A percentile compares a stretch with the other conserved stretches of the same genome.
Evolutionary conservation across 805 yeast genomes (phyloP).

Genomic region (Starmerella roubikii): DNA sequence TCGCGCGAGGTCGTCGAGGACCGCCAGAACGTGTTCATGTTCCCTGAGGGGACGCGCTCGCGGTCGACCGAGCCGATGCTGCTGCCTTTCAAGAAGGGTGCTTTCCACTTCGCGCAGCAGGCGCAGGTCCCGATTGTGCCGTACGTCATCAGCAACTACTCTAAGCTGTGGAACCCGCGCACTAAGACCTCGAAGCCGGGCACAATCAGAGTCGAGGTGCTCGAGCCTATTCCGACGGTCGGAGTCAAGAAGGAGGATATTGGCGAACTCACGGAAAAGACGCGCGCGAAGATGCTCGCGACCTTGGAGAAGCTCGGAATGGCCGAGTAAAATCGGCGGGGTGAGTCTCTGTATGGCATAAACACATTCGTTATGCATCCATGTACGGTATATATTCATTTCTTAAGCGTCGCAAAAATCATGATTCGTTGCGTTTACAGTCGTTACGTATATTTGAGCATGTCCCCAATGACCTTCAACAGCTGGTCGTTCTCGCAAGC

Average conservation of each 20-base stretch:
- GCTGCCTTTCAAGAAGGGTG: conserved; percentile 91
- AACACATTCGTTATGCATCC: too few species aligned
- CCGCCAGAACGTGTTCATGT: conserved; percentile 70
- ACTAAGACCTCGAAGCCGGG: conserved; percentile 59
- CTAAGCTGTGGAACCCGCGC: conserved; percentile 51
- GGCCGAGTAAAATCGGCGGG: too few species aligned
- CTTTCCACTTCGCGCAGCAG: conserved; percentile 92
- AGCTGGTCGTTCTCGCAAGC: conserved; percentile 96
- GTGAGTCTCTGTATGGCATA: too few species aligned
- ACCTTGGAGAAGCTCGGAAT: conserved; percentile 24
- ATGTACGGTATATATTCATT: too few species aligned
- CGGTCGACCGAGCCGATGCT: conserved; percentile 52
- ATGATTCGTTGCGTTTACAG: neutral
- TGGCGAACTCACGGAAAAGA: conserved; percentile 40
- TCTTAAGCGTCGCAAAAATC: neutral
- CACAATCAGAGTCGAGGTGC: conserved; percentile 58
- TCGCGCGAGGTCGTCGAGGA: conserved; percentile 44
- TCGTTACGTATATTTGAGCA: conserved; percentile 37
- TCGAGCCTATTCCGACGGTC: conserved; percentile 66
- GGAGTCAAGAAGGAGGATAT: conserved; percentile 63
- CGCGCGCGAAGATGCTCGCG: conserved; percentile 45
- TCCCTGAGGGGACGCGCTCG: conserved; percentile 97
- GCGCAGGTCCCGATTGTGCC: conserved; percentile 86
- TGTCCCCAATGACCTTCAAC: conserved; percentile 74
- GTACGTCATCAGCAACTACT: conserved; percentile 72